phyloP scores from a whole-genome alignment of 306 rosid species.

The Erythrophleum fordii region DNA sequence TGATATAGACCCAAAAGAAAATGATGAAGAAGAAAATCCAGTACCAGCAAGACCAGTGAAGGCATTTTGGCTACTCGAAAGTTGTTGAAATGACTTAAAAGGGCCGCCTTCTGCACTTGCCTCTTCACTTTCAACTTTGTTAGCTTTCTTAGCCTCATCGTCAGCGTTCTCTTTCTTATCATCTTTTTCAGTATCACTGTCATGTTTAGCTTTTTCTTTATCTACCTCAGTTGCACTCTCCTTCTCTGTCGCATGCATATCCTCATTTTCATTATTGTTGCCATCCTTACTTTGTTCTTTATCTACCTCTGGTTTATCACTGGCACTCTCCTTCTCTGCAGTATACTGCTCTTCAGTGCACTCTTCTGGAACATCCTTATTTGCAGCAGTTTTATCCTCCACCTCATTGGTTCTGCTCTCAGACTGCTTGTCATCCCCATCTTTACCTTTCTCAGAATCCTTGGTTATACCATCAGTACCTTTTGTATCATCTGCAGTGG shows the following conservation, averaged over 20 bases:
- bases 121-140: conserved; percentile 52
- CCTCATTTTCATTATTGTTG: conserved; percentile 37
- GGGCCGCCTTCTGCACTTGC: conserved; percentile 59
- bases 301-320: conserved; percentile 35
- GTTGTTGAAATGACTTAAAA: conserved; percentile 83
- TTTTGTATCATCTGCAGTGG: conserved; percentile 41
- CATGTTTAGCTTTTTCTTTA: conserved; percentile 38
- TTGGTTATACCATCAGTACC: conserved; percentile 31
- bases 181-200: conserved; percentile 37
- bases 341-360: conserved; percentile 34
- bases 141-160: conserved; percentile 52
- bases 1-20: conserved; percentile 77
- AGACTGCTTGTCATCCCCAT: conserved; percentile 45
- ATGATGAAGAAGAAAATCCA: conserved; percentile 75
- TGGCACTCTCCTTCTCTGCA: conserved; percentile 35
- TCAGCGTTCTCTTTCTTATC: conserved; percentile 36
- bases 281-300: conserved; percentile 36
- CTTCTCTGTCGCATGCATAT: conserved; percentile 34
- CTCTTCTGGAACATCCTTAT: conserved; percentile 36
- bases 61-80: conserved; percentile 91
- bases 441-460: conserved; percentile 43
- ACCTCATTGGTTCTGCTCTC: conserved; percentile 45
- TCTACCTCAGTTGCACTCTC: conserved; percentile 44
- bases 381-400: conserved; percentile 44
- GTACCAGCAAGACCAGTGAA: conserved; percentile 95